A percentile compares a stretch with the other conserved stretches of the same genome.
Conservation (phyloP, 2,329 filamentous ascomycete species). For the Shiraia sp. region DNA sequence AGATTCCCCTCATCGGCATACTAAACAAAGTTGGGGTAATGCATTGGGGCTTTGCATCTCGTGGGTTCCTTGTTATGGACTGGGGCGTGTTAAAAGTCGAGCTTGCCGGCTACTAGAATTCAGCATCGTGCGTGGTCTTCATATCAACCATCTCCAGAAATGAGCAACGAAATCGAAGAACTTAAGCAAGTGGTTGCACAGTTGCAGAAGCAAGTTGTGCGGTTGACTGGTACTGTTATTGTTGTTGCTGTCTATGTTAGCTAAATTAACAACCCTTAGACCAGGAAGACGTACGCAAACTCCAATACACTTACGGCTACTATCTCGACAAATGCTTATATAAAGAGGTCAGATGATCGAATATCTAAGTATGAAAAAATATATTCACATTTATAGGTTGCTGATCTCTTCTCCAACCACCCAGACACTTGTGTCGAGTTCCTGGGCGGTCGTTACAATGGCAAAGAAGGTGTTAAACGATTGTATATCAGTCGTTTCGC, state of each 20-base stretch:
- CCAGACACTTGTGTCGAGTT: slow-evolving; percentile 61
- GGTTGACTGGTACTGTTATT: slow-evolving; percentile 28
- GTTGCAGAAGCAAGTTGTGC: slow-evolving; percentile 33
- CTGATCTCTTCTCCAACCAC: slow-evolving; percentile 55
- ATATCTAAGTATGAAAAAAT: background rate
- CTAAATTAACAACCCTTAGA: slow-evolving; percentile 42
- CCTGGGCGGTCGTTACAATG: slow-evolving; percentile 57
- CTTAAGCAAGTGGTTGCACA: slow-evolving; percentile 30
- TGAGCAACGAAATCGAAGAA: slow-evolving; percentile 35
- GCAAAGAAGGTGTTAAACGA: slow-evolving; percentile 56
- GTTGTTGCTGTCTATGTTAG: slow-evolving; percentile 1
- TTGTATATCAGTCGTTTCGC: slow-evolving; percentile 60
- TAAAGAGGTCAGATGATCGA: slow-evolving; percentile 50
- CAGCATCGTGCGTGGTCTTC: background rate
- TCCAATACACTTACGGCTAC: slow-evolving; percentile 63
- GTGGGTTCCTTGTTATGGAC: slow-evolving; percentile 5
- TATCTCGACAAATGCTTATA: slow-evolving; percentile 64
- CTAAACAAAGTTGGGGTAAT: slow-evolving; percentile 11
- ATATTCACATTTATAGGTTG: slow-evolving; percentile 26
- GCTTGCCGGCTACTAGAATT: slow-evolving; percentile 1
- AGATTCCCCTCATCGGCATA: slow-evolving; percentile 10
- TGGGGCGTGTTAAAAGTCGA: slow-evolving; percentile 17
- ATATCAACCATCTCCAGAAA: slow-evolving; percentile 12
- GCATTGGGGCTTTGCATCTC: slow-evolving; percentile 6
- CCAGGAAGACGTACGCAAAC: slow-evolving; percentile 59